phyloP scores from a whole-genome alignment of 176 grass and related monocot species.

The Secale cereale region DNA sequence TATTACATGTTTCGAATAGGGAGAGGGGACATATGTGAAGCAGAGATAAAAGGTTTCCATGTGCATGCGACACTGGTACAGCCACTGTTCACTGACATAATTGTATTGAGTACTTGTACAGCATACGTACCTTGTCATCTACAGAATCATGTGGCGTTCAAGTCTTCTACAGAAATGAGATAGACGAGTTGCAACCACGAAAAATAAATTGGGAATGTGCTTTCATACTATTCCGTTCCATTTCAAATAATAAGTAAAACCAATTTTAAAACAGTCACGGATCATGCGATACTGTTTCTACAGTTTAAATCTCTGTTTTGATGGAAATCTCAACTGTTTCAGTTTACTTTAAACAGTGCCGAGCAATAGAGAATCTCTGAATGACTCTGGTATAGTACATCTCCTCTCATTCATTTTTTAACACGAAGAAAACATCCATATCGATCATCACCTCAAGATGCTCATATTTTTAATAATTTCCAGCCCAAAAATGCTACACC shows the following conservation, averaged over 20 bases:
- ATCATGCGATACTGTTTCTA: background rate
- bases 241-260: background rate
- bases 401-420: background rate
- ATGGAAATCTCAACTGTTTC: background rate
- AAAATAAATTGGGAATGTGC: background rate
- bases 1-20: background rate
- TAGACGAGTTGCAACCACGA: background rate
- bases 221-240: background rate
- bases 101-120: constrained; percentile 32
- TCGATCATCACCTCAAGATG: no score
- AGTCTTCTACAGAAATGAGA: constrained; percentile 6
- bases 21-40: background rate
- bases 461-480: no score
- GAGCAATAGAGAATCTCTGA: background rate
- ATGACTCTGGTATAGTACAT: background rate
- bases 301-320: constrained; percentile 1
- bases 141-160: constrained; percentile 8
- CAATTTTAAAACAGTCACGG: background rate
- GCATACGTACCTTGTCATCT: constrained; percentile 12
- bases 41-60: constrained; percentile 4
- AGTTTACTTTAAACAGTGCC: constrained; percentile 6
- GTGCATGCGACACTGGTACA: constrained; percentile 9
- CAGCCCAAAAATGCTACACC: no score
- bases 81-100: constrained; percentile 23
- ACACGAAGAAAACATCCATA: background rate